phyloP scores from a whole-genome alignment of 208 protist species.

The Leishmania gerbilli region DNA sequence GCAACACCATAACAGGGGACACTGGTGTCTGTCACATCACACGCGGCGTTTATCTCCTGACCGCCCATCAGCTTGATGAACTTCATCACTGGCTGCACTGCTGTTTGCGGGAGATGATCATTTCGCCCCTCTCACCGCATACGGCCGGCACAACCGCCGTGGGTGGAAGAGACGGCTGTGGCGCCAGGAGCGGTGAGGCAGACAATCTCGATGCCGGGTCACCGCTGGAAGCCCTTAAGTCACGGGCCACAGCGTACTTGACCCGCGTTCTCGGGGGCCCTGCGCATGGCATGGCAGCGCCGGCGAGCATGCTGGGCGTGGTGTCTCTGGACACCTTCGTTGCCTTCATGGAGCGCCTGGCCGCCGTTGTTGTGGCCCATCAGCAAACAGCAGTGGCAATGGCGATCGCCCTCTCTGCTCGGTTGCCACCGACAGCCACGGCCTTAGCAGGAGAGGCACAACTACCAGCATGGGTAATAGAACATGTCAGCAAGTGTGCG shows the following conservation, averaged over 20 bases:
- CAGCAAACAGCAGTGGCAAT: conserved; percentile 18
- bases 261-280: not conserved
- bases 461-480: conserved; percentile 4
- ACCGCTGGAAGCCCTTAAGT: conserved; percentile 11
- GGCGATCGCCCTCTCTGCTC: conserved; percentile 17
- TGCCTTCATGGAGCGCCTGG: conserved; percentile 20
- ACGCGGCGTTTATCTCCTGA: conserved; percentile 3
- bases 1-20: not conserved
- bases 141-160: not conserved
- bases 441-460: not conserved
- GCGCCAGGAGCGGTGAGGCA: not conserved
- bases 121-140: not conserved
- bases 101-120: not conserved
- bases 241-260: conserved; percentile 6
- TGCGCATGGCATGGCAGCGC: not conserved
- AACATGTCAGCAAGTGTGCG: conserved; percentile 2
- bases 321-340: conserved; percentile 22
- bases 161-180: not conserved
- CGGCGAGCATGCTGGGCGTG: not conserved
- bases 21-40: not conserved
- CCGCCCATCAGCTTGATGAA: conserved; percentile 2
- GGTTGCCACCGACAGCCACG: not conserved
- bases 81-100: conserved; percentile 14
- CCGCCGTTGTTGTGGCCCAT: conserved; percentile 1
- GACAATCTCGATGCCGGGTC: not conserved